Percentiles rank a stretch among this genome's conserved stretches.
phyloP scores from a whole-genome alignment of 768 basidiomycete species.

The Russula griseocarnosa region DNA sequence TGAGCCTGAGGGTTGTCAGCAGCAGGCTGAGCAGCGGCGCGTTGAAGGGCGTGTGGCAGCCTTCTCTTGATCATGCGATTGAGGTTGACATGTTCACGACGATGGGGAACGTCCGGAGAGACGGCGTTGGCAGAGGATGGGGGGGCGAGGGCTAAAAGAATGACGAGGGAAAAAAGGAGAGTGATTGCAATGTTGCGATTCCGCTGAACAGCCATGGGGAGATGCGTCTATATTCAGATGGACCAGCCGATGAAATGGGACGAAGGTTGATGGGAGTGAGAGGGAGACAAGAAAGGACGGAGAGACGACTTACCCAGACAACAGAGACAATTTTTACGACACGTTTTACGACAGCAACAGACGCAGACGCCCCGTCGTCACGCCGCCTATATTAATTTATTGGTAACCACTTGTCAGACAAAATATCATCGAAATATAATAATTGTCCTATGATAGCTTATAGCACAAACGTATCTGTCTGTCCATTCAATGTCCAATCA shows the following conservation, averaged over 20 bases:
- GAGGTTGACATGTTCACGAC: conserved; percentile 53
- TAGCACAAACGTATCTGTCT: too few relatives aligned
- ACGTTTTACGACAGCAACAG: not conserved
- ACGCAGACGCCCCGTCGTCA: not conserved
- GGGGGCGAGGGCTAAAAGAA: conserved; percentile 48
- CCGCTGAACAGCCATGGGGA: conserved; percentile 49
- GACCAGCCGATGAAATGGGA: conserved; percentile 23
- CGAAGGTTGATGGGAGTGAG: not conserved
- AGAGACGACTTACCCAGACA: not conserved
- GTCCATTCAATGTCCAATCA: not conserved
- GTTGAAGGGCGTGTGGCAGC: conserved; percentile 33
- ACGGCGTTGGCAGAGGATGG: conserved; percentile 46
- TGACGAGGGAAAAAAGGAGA: conserved; percentile 57
- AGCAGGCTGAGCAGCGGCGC: not conserved
- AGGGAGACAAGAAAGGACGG: not conserved
- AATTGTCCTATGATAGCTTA: not conserved
- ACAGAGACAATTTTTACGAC: too few relatives aligned
- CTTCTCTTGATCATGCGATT: conserved; percentile 72
- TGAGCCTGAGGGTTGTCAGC: not conserved
- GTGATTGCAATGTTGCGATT: conserved; percentile 50
- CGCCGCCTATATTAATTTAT: not conserved
- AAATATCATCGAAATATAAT: not conserved
- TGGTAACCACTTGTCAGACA: not conserved
- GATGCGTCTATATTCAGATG: conserved; percentile 12
- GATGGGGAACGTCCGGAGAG: conserved; percentile 38